Evolutionary conservation across 2,329 filamentous ascomycete species (phyloP).

Genomic region (Paecilomyces sp.): DNA sequence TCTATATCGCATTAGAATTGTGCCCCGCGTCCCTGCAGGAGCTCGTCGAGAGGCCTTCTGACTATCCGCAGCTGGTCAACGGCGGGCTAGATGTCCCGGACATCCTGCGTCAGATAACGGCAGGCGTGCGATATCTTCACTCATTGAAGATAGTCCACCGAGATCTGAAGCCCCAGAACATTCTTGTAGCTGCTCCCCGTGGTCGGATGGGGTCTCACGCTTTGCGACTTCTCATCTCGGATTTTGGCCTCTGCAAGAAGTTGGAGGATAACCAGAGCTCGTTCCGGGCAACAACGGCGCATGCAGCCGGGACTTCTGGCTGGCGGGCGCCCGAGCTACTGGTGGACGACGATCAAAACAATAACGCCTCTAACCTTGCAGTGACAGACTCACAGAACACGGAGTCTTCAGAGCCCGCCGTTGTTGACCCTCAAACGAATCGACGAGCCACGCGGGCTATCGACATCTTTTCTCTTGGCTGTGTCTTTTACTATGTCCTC

Average conservation of each 20-base stretch:
- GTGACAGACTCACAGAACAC: slow-evolving; percentile 28
- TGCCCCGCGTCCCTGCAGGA: slow-evolving; percentile 92
- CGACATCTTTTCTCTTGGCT: slow-evolving; percentile 92
- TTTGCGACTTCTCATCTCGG: slow-evolving; percentile 86
- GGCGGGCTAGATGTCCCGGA: slow-evolving; percentile 65
- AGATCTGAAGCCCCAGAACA: slow-evolving; percentile 96
- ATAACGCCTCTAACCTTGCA: slow-evolving; percentile 22
- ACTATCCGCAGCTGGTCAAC: slow-evolving; percentile 60
- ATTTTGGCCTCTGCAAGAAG: slow-evolving; percentile 97
- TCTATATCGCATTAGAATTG: slow-evolving; percentile 92
- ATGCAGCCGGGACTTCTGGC: slow-evolving; percentile 86
- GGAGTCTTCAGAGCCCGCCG: slow-evolving; percentile 43
- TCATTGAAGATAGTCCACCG: slow-evolving; percentile 90
- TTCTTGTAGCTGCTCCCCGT: slow-evolving; percentile 67
- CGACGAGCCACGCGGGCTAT: slow-evolving; percentile 90
- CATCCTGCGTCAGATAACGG: slow-evolving; percentile 81
- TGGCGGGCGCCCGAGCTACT: slow-evolving; percentile 96
- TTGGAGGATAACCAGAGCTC: slow-evolving; percentile 91
- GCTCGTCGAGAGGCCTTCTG: slow-evolving; percentile 68
- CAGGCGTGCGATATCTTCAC: slow-evolving; percentile 83
- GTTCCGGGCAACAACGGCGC: slow-evolving; percentile 86
- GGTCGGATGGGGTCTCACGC: slow-evolving; percentile 46
- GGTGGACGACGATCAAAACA: slow-evolving; percentile 62
- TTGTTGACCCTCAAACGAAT: slow-evolving; percentile 50
- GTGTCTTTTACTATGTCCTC: slow-evolving; percentile 99